Evolutionary conservation across 257 asterid species (phyloP).

Genomic region (Nicotiana attenuata): DNA sequence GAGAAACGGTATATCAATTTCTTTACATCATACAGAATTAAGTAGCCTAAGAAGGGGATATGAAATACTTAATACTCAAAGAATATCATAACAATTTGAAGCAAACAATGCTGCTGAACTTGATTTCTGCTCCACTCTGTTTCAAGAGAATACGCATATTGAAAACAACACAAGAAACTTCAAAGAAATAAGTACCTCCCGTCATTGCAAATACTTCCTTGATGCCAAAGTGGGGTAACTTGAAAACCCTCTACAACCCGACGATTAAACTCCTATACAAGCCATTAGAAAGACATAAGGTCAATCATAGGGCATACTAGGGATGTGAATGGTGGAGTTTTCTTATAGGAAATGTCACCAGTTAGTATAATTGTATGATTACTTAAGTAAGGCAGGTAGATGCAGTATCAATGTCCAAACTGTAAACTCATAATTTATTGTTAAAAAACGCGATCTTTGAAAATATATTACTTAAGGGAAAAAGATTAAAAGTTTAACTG

Average conservation of each 20-base stretch:
- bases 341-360: background rate
- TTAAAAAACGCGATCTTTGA: background rate
- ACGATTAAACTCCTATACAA: constrained; percentile 67
- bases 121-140: background rate
- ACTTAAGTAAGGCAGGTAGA: background rate
- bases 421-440: background rate
- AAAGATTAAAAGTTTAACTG: background rate
- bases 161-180: background rate
- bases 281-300: background rate
- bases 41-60: background rate
- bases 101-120: background rate
- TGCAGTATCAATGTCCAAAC: constrained; percentile 3
- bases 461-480: background rate
- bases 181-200: constrained; percentile 54
- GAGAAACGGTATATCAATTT: background rate
- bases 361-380: background rate
- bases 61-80: background rate
- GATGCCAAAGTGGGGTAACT: constrained; percentile 95
- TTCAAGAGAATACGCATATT: background rate
- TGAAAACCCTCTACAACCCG: constrained; percentile 87
- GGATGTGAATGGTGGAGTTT: background rate
- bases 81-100: background rate
- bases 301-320: background rate
- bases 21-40: background rate
- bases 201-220: constrained; percentile 75